A percentile compares a stretch with the other conserved stretches of the same genome.
Evolutionary conservation across 2,329 filamentous ascomycete species (phyloP).

Genomic region (Trichoderma sp.): DNA sequence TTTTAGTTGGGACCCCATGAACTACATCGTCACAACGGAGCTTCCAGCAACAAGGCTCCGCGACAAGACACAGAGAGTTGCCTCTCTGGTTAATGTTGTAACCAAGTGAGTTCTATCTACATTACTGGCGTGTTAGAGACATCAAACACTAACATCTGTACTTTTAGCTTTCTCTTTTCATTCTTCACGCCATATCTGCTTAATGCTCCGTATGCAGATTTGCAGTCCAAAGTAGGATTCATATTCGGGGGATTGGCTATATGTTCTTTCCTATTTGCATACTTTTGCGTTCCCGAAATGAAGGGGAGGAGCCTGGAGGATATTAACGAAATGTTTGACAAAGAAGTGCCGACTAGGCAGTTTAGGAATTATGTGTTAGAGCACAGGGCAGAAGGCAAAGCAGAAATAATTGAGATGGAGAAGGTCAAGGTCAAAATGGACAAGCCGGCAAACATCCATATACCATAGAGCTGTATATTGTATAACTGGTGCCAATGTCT

Average conservation of each 20-base stretch:
- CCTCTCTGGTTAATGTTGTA: constrained; percentile 10
- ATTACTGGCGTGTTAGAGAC: too few relatives aligned
- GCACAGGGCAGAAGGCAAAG: neutral
- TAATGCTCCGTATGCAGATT: constrained; percentile 14
- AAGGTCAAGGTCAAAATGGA: neutral
- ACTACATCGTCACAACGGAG: constrained; percentile 22
- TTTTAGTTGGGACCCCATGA: constrained; percentile 20
- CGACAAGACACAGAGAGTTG: constrained; percentile 18
- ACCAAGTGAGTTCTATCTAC: neutral
- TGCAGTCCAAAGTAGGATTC: constrained; percentile 15
- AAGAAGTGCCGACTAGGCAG: neutral
- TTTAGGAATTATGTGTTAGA: constrained; percentile 4
- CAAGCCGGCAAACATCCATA: neutral
- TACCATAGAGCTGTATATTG: neutral
- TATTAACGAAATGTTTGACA: constrained; percentile 25
- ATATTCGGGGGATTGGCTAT: constrained; percentile 14
- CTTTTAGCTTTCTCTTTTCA: constrained; percentile 14
- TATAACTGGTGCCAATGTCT: neutral
- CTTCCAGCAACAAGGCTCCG: constrained; percentile 19
- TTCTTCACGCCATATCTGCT: constrained; percentile 20
- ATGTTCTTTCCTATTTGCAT: constrained; percentile 19
- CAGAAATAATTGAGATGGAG: constrained; percentile 7
- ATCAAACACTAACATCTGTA: neutral
- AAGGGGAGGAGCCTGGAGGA: constrained; percentile 14
- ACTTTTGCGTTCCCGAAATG: constrained; percentile 19